Evolutionary conservation across 2,329 filamentous ascomycete species (phyloP).

Genomic region (Ilyonectria robusta): DNA sequence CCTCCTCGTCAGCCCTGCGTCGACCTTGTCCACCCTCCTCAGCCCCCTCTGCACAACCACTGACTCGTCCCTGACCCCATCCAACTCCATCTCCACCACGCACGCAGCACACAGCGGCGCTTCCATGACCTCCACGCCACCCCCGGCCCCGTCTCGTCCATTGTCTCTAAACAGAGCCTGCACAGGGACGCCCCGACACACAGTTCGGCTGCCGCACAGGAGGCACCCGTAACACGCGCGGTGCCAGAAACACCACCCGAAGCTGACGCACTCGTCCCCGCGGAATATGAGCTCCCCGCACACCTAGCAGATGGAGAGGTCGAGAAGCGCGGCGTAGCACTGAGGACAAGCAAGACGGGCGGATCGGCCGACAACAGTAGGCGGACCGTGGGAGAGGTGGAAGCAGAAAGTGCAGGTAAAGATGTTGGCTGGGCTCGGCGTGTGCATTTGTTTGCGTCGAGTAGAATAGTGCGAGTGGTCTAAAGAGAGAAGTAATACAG

Average conservation of each 20-base stretch:
- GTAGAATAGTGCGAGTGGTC: not conserved
- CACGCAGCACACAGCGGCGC: slow-evolving; percentile 67
- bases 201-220: slow-evolving; percentile 61
- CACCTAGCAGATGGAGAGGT: slow-evolving; percentile 71
- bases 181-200: slow-evolving; percentile 54
- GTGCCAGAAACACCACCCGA: slow-evolving; percentile 76
- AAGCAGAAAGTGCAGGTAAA: slow-evolving; percentile 73
- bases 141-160: slow-evolving; percentile 7
- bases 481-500: not conserved
- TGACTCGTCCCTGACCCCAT: slow-evolving; percentile 48
- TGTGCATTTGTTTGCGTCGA: slow-evolving; percentile 29
- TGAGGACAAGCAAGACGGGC: slow-evolving; percentile 64
- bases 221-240: slow-evolving; percentile 69
- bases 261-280: slow-evolving; percentile 68
- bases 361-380: slow-evolving; percentile 60
- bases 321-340: slow-evolving; percentile 64
- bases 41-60: slow-evolving; percentile 60
- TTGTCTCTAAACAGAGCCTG: slow-evolving; percentile 51
- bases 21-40: slow-evolving; percentile 58
- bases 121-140: slow-evolving; percentile 59
- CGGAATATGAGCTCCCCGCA: slow-evolving; percentile 69
- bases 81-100: slow-evolving; percentile 57
- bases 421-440: slow-evolving; percentile 33
- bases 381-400: slow-evolving; percentile 54
- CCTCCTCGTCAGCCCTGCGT: slow-evolving; percentile 62